Conservation (phyloP, 371 early-diverging fungal genomes). For the Apophysomyces sp. region DNA sequence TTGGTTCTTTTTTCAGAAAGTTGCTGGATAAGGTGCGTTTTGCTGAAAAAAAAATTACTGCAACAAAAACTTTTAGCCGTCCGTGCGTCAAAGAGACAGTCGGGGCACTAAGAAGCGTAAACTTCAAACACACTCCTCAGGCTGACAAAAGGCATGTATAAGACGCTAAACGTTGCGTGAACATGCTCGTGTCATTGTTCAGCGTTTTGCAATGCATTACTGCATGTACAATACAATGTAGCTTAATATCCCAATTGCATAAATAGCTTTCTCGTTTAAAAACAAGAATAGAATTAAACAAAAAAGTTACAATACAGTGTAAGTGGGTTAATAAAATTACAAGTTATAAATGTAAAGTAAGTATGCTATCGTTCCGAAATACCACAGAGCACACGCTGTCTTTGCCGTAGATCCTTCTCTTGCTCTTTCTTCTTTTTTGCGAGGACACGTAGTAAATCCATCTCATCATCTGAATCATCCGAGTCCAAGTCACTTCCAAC, state of each 20-base stretch:
- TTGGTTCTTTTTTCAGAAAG: neutral
- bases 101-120: too few species aligned
- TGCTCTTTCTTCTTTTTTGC: conserved; percentile 27
- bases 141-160: too few species aligned
- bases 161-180: too few species aligned
- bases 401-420: conserved; percentile 8
- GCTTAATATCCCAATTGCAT: too few species aligned
- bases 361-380: conserved; percentile 5
- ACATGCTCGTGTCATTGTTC: too few species aligned
- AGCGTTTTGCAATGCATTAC: too few species aligned
- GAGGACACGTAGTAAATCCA: conserved; percentile 23
- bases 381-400: conserved; percentile 11
- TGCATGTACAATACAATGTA: too few species aligned
- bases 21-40: too few species aligned
- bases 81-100: too few species aligned
- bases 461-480: conserved; percentile 27
- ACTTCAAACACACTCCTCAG: too few species aligned
- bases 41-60: too few species aligned
- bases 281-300: neutral
- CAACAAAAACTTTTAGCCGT: too few species aligned
- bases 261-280: neutral
- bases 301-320: neutral
- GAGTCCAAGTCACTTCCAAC: conserved; percentile 9
- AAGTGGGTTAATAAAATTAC: neutral
- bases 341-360: neutral